Evolutionary conservation across 306 rosid species (phyloP).

Genomic region (Inga laurina): DNA sequence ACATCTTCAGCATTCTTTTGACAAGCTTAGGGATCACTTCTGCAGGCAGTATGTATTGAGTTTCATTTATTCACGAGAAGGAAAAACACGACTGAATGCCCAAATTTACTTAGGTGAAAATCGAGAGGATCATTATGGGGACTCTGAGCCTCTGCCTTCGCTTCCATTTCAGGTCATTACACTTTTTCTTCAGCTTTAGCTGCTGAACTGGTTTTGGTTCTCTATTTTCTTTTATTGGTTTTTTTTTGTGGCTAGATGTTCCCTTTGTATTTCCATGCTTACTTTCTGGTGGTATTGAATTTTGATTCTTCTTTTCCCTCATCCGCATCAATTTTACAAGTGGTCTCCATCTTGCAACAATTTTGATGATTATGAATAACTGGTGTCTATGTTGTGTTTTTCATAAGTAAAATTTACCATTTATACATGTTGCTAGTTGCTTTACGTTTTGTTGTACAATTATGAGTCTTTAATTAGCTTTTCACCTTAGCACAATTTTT

Average conservation of each 20-base stretch:
- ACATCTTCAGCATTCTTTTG: conserved; percentile 89
- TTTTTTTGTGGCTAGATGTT: conserved; percentile 1
- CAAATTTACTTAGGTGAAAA: conserved; percentile 69
- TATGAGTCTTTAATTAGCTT: background rate
- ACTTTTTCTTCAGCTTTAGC: conserved; percentile 32
- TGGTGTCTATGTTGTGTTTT: background rate
- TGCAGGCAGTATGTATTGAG: conserved; percentile 83
- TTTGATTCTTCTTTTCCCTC: conserved; percentile 1
- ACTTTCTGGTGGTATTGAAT: conserved; percentile 6
- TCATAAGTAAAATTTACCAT: background rate
- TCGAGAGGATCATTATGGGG: conserved; percentile 69
- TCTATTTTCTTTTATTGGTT: background rate
- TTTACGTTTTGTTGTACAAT: background rate
- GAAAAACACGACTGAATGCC: conserved; percentile 82
- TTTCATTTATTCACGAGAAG: conserved; percentile 98
- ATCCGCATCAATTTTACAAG: background rate
- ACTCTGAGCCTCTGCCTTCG: conserved; percentile 72
- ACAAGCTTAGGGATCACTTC: conserved; percentile 94
- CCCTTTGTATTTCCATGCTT: conserved; percentile 24
- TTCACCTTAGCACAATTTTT: background rate
- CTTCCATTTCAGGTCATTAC: conserved; percentile 94
- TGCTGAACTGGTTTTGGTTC: conserved; percentile 16
- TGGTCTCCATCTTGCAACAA: background rate
- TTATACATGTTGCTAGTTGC: background rate
- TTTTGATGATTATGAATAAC: background rate